Conservation (phyloP, 192 early-diverging fungal species). For the Podila minutissima region DNA sequence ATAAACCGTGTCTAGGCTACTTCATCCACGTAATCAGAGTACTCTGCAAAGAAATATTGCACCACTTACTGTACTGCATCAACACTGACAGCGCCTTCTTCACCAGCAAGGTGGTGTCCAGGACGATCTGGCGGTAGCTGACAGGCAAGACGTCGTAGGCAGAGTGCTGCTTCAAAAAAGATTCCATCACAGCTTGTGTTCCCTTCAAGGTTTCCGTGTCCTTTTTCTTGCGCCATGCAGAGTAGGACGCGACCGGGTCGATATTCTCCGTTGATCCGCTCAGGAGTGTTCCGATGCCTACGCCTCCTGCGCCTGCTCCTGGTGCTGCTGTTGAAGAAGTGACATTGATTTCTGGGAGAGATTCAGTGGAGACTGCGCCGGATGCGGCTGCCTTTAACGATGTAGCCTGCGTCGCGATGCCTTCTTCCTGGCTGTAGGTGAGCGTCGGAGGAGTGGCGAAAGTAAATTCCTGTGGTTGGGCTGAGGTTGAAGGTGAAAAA, state of each 20-base stretch:
- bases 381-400: background rate
- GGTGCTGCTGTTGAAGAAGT: background rate
- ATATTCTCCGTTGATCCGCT: conserved; percentile 24
- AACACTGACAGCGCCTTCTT: conserved; percentile 92
- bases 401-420: background rate
- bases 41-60: background rate
- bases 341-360: too few species aligned
- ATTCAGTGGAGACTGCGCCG: too few species aligned
- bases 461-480: background rate
- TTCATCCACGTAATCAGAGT: background rate
- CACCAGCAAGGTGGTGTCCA: conserved; percentile 90
- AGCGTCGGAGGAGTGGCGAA: background rate
- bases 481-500: background rate
- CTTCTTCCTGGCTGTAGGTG: background rate
- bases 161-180: conserved; percentile 83
- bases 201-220: conserved; percentile 37
- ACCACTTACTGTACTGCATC: conserved; percentile 88
- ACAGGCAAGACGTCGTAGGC: conserved; percentile 94
- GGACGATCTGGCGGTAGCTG: conserved; percentile 89
- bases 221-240: conserved; percentile 49
- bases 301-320: background rate
- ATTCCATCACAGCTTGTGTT: conserved; percentile 38
- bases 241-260: conserved; percentile 45
- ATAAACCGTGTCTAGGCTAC: background rate
- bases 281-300: too few species aligned